phyloP scores from a whole-genome alignment of 495 filamentous ascomycete species.

The Aspergillus wentii region DNA sequence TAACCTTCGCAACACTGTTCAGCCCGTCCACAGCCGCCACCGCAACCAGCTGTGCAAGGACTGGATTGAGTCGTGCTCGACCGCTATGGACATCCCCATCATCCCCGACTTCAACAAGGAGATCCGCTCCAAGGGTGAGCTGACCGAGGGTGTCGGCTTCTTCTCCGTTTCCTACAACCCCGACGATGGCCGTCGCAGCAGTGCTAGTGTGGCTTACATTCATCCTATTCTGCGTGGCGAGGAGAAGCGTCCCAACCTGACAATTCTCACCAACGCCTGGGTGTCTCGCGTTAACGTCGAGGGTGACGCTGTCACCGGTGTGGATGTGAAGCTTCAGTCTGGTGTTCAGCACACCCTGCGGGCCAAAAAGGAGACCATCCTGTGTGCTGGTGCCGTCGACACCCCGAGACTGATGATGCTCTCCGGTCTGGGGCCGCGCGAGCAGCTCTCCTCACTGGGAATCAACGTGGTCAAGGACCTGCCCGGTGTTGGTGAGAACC shows the following conservation, averaged over 20 bases:
- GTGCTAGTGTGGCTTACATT: slow-evolving; percentile 80
- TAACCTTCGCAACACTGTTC: slow-evolving; percentile 71
- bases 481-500: slow-evolving; percentile 74
- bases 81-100: slow-evolving; percentile 67
- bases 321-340: slow-evolving; percentile 62
- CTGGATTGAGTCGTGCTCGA: slow-evolving; percentile 71
- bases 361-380: slow-evolving; percentile 65
- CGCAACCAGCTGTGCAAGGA: slow-evolving; percentile 81
- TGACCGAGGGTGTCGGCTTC: slow-evolving; percentile 73
- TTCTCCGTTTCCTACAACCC: slow-evolving; percentile 83
- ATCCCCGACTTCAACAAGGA: slow-evolving; percentile 77
- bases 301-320: slow-evolving; percentile 56
- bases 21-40: slow-evolving; percentile 71
- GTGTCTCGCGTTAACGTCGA: slow-evolving; percentile 69
- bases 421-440: slow-evolving; percentile 67
- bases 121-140: slow-evolving; percentile 60
- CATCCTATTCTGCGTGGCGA: slow-evolving; percentile 75
- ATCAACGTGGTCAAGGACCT: slow-evolving; percentile 70
- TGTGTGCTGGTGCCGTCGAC: slow-evolving; percentile 75
- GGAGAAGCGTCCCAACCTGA: slow-evolving; percentile 72
- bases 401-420: slow-evolving; percentile 69
- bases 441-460: slow-evolving; percentile 56
- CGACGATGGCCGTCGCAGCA: slow-evolving; percentile 70
- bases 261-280: slow-evolving; percentile 74
- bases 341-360: slow-evolving; percentile 54